Conservation (phyloP, 306 rosid species). For the Rosa persica region DNA sequence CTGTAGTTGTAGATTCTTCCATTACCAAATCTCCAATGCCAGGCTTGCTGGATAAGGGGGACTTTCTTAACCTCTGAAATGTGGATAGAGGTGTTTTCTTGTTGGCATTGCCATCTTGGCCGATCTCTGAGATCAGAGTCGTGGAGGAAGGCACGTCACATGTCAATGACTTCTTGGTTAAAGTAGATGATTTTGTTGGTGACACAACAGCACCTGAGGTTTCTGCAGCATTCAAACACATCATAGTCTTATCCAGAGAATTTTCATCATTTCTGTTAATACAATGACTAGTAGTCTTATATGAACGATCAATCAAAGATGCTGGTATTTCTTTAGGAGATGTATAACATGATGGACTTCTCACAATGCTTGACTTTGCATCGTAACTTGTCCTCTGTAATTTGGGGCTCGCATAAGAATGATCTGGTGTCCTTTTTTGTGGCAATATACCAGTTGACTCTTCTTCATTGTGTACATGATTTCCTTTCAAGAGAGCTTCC, state of each 20-base stretch:
- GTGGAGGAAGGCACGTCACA: conserved; percentile 32
- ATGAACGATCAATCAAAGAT: conserved; percentile 31
- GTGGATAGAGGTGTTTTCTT: conserved; percentile 32
- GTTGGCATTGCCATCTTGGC: conserved; percentile 27
- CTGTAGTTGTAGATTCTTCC: conserved; percentile 28
- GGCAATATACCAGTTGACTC: conserved; percentile 43
- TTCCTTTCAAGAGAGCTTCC: conserved; percentile 34
- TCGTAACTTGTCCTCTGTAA: conserved; percentile 35
- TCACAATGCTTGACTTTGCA: conserved; percentile 27
- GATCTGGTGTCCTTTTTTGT: conserved; percentile 41
- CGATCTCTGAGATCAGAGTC: conserved; percentile 25
- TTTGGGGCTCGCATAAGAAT: conserved; percentile 41
- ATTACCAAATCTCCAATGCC: conserved; percentile 30
- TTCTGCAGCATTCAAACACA: not conserved
- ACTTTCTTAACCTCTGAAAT: conserved; percentile 27
- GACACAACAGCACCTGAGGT: conserved; percentile 7
- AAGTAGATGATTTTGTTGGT: conserved; percentile 23
- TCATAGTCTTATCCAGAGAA: not conserved
- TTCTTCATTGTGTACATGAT: conserved; percentile 30
- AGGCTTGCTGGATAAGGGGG: conserved; percentile 30
- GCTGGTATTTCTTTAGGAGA: conserved; percentile 28
- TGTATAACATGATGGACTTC: conserved; percentile 34
- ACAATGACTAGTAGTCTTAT: conserved; percentile 30
- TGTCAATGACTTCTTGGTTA: conserved; percentile 29
- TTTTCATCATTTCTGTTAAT: conserved; percentile 23